Percentiles rank a stretch among this genome's conserved stretches.
Conservation (phyloP, 805 yeast genomes). For the Candida corydali region DNA sequence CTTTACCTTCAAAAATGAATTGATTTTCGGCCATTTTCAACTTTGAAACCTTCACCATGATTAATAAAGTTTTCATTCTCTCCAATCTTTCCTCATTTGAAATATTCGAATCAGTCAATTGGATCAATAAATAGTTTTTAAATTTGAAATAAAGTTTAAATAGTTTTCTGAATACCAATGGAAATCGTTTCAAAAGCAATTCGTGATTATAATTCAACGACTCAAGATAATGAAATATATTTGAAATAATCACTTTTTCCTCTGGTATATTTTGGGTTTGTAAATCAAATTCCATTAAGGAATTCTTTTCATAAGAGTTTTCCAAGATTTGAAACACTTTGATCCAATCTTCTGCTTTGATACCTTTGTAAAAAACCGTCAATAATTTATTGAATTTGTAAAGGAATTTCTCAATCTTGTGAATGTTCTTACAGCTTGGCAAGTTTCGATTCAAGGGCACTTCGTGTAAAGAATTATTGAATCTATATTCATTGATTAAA, state of each 20-base stretch:
- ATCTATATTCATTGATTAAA: slow-evolving; percentile 36
- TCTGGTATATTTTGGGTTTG: slow-evolving; percentile 41
- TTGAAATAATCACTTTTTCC: slow-evolving; percentile 57
- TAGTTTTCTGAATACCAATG: slow-evolving; percentile 63
- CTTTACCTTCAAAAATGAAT: slow-evolving; percentile 35
- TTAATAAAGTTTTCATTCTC: slow-evolving; percentile 64
- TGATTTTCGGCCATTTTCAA: slow-evolving; percentile 58
- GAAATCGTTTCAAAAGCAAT: slow-evolving; percentile 45
- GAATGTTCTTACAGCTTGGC: slow-evolving; percentile 41
- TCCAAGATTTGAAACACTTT: slow-evolving; percentile 71
- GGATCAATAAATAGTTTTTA: slow-evolving; percentile 57
- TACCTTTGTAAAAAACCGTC: slow-evolving; percentile 50
- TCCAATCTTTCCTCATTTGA: slow-evolving; percentile 56
- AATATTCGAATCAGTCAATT: slow-evolving; percentile 61
- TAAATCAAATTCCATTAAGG: slow-evolving; percentile 53
- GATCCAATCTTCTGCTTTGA: slow-evolving; percentile 74
- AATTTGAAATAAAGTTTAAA: slow-evolving; percentile 66
- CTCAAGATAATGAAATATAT: slow-evolving; percentile 68
- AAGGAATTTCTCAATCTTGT: slow-evolving; percentile 57
- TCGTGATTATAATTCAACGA: slow-evolving; percentile 43
- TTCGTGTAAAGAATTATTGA: slow-evolving; percentile 38
- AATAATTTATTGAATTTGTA: slow-evolving; percentile 61
- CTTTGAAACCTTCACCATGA: slow-evolving; percentile 60
- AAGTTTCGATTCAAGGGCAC: slow-evolving; percentile 45
- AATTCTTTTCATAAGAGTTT: slow-evolving; percentile 54